Base-by-base conservation (phyloP, 2,329 filamentous ascomycete genomes). In the Ophiocordyceps camponoti-leonardi region DNA sequence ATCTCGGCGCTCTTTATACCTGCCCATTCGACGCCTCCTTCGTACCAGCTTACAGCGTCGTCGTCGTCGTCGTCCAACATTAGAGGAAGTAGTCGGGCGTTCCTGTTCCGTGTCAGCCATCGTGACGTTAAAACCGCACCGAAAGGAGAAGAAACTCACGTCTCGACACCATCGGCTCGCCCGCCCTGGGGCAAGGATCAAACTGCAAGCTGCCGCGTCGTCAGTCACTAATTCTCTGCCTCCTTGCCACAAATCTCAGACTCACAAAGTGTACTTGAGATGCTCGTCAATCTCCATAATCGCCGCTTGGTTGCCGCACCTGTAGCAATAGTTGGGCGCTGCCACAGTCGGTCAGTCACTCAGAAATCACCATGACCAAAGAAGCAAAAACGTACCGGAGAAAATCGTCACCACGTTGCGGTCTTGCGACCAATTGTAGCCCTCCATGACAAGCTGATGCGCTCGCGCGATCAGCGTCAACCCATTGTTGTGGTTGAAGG, bases 201-300 rank as follows among this genome's bases (percentile, higher is more conserved):
- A 96, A 98, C 81, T 98, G 92, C 67, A 98, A 71, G 82, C 92
- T 98, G 58, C 19, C 48, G 6, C 14, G n/a, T n/a, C 20, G 16
- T 42, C 33, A 41, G 26, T 48, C 40, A 31, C n/a, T 22, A 37
- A 18, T 11, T 31, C 6, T 11, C 22, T 44, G 19, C 16, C 26
- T 2, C 6, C 10, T 26, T 8, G n/a, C 11, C 20, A 44, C 42
- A 22, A 50, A 12, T 12, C 16, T 19, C 42, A 28, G 31, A 80
- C 87, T 66, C 76, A 95, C 90, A 98, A 96, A 59, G 92, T 96
- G 68, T 96, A 98, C 73, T 98, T 96, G 61, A 98, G 71, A 65
- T 96, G 88, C 69, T 98, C 92, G 54, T 96, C 92, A 65, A 98
- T 98, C 68, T 96, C 92, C 92, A 98, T 98, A 64, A 98, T 96